phyloP scores from a whole-genome alignment of 148 eudicot species.

The Talinum fruticosum region DNA sequence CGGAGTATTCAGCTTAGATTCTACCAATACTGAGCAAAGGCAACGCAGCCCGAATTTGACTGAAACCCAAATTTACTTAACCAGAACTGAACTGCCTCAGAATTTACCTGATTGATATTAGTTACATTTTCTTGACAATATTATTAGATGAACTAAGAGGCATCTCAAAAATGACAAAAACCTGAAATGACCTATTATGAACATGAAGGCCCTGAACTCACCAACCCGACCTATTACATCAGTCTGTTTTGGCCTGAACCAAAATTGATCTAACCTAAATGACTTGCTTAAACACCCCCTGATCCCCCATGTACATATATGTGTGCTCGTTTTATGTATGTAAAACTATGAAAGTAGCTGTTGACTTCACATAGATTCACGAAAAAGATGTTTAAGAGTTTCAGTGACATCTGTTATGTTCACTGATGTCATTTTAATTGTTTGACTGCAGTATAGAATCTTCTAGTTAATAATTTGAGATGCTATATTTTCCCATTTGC shows the following conservation, averaged over 20 bases:
- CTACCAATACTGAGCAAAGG: too few species aligned
- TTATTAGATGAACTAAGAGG: neutral
- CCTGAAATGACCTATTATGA: too few species aligned
- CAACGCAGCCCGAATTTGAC: too few species aligned
- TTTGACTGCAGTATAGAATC: neutral
- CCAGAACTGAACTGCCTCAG: too few species aligned
- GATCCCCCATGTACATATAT: too few species aligned
- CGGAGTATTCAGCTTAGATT: too few species aligned
- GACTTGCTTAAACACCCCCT: too few species aligned
- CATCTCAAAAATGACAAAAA: too few species aligned
- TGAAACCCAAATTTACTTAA: too few species aligned
- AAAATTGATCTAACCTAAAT: too few species aligned
- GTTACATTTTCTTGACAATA: neutral
- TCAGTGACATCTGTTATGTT: neutral
- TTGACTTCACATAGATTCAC: neutral
- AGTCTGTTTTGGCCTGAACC: too few species aligned
- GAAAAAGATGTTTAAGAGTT: neutral
- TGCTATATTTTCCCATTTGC: slow-evolving; percentile 7
- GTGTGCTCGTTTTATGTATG: neutral
- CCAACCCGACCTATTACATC: neutral
- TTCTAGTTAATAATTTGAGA: neutral
- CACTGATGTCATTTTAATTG: neutral
- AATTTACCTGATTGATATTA: too few species aligned
- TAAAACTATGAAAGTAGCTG: neutral
- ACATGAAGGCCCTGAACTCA: neutral